A percentile compares a stretch with the other conserved stretches of the same genome.
Conservation (phyloP, 208 protist genomes). For the Crithidia fasciculata region DNA sequence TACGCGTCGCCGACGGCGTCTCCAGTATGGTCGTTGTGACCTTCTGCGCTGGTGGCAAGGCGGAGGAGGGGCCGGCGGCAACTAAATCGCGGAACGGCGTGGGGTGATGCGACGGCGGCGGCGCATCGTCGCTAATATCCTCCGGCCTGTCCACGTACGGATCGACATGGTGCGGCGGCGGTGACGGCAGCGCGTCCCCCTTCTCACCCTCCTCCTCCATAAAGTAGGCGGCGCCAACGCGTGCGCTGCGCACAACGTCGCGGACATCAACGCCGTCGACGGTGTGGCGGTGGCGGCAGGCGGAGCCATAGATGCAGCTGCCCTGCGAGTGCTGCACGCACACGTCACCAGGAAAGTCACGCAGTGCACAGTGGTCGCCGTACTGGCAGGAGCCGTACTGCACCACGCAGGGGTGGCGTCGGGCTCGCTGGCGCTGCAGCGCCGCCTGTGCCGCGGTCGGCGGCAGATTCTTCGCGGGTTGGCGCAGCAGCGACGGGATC, state of each 20-base stretch:
- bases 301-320: conserved; percentile 59
- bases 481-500: conserved; percentile 25
- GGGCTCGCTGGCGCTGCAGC: conserved; percentile 10
- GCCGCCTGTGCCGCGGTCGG: neutral
- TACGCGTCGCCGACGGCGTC: too few relatives aligned
- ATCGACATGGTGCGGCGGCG: neutral
- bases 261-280: conserved; percentile 82
- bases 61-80: neutral
- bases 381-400: conserved; percentile 74
- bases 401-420: conserved; percentile 73
- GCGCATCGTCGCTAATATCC: neutral
- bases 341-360: conserved; percentile 65
- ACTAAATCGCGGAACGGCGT: conserved; percentile 33
- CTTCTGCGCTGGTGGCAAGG: too few relatives aligned
- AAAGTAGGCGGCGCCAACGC: neutral
- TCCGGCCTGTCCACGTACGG: conserved; percentile 1
- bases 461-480: neutral
- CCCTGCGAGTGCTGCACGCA: conserved; percentile 83
- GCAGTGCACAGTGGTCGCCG: conserved; percentile 62
- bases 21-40: too few relatives aligned
- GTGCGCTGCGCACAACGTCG: conserved; percentile 3
- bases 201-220: neutral
- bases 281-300: conserved; percentile 59
- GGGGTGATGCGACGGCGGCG: conserved; percentile 15
- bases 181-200: neutral